Percentiles rank a stretch among this genome's conserved stretches.
Evolutionary conservation across 345 rosid genomes (phyloP).

Genomic region (Crucihimalaya himalaica): DNA sequence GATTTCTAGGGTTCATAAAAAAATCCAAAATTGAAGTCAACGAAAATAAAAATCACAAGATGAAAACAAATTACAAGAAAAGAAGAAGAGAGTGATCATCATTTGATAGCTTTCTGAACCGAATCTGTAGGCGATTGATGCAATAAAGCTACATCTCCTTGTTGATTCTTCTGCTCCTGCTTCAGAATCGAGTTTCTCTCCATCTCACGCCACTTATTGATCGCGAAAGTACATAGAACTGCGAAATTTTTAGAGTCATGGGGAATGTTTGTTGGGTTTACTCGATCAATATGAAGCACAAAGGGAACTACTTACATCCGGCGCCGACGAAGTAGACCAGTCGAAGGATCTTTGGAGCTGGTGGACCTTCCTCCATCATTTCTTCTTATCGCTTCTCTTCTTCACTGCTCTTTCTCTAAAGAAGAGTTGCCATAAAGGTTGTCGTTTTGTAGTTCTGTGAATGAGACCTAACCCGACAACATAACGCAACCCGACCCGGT

Average conservation of each 20-base stretch:
- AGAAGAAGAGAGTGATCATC: slow-evolving; percentile 36
- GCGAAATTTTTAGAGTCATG: background rate
- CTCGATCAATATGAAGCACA: background rate
- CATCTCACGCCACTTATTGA: slow-evolving; percentile 73
- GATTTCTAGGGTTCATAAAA: slow-evolving; percentile 2
- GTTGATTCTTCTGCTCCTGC: slow-evolving; percentile 40
- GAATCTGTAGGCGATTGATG: slow-evolving; percentile 40
- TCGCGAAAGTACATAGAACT: slow-evolving; percentile 62
- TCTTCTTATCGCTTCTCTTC: slow-evolving; percentile 31
- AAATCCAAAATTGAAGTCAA: slow-evolving; percentile 22
- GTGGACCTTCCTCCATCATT: slow-evolving; percentile 60
- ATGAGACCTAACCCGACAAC: slow-evolving; percentile 28
- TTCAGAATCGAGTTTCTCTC: slow-evolving; percentile 55
- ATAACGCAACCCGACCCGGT: slow-evolving; percentile 23
- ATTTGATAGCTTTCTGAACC: slow-evolving; percentile 46
- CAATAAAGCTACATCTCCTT: slow-evolving; percentile 33
- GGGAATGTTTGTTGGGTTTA: background rate
- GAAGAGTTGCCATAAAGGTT: background rate
- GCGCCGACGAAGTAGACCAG: slow-evolving; percentile 70
- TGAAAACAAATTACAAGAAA: slow-evolving; percentile 16
- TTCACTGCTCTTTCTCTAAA: background rate
- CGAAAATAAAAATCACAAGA: background rate
- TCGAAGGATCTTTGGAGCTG: slow-evolving; percentile 67
- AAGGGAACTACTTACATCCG: slow-evolving; percentile 58
- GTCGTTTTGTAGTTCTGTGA: background rate